These are phyloP conservation scores for Maudiozyma pseudohumilis DNA, from an alignment of 805 yeast species.

Conservation along the genomic window DNA sequence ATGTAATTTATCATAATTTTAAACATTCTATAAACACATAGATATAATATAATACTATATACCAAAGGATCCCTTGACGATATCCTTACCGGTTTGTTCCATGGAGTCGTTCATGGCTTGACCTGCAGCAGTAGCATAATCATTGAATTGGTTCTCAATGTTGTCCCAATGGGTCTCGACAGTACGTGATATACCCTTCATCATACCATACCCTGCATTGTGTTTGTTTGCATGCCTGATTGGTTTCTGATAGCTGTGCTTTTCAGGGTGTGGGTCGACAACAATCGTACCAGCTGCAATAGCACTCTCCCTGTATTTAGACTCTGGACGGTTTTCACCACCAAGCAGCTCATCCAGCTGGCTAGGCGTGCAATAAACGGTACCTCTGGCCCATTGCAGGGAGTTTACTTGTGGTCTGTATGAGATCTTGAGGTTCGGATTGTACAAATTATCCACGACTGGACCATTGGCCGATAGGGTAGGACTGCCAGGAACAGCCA, in stretches of 20 bases:
- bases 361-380: conserved; percentile 45
- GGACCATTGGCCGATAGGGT: conserved; percentile 13
- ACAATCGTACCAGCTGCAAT: conserved; percentile 39
- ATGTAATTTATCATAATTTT: too few species aligned
- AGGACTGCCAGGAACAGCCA: conserved; percentile 27
- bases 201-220: conserved; percentile 34
- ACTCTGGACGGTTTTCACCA: conserved; percentile 60
- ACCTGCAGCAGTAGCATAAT: conserved; percentile 45
- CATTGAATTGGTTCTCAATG: conserved; percentile 45
- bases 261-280: conserved; percentile 13
- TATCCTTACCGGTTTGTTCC: conserved; percentile 38
- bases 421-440: conserved; percentile 58
- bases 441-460: conserved; percentile 53
- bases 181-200: conserved; percentile 32
- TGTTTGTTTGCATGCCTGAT: conserved; percentile 29
- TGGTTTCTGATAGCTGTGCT: conserved; percentile 37
- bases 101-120: conserved; percentile 44
- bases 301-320: conserved; percentile 50
- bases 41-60: conserved; percentile 25
- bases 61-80: conserved; percentile 47
- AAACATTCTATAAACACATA: background rate
- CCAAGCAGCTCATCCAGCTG: conserved; percentile 62
- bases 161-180: conserved; percentile 44
- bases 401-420: conserved; percentile 72
- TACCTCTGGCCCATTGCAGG: conserved; percentile 79